These are phyloP conservation scores for Patellifolia procumbens DNA, from an alignment of 179 eudicot genomes.

Conservation along the genomic window DNA sequence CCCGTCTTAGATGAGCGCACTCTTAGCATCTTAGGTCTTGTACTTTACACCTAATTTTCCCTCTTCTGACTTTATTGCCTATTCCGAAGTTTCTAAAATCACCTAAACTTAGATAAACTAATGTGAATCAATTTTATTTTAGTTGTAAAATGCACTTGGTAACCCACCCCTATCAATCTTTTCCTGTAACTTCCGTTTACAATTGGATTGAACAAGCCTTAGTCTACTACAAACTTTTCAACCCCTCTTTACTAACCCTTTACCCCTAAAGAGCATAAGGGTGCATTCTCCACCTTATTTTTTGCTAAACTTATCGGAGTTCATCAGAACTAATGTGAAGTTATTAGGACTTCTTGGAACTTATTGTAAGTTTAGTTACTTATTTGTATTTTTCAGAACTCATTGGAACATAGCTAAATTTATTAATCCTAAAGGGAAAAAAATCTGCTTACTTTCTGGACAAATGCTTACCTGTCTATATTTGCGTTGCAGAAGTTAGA, in stretches of 20 bases:
- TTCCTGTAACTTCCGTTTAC: neutral
- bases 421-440: neutral
- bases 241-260: neutral
- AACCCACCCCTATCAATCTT: neutral
- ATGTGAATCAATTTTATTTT: neutral
- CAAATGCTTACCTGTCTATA: neutral
- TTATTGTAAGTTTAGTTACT: no score
- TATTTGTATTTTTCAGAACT: no score
- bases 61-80: neutral
- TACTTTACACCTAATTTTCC: neutral
- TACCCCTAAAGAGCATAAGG: no score
- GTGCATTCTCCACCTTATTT: no score
- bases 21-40: neutral
- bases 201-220: neutral
- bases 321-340: no score
- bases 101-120: neutral
- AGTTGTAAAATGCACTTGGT: neutral
- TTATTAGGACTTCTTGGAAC: no score
- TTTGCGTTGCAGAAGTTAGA: slow-evolving; percentile 2
- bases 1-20: neutral
- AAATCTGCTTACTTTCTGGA: neutral
- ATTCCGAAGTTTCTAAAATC: neutral
- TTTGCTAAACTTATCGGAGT: no score
- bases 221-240: neutral
- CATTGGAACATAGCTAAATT: no score